Percentiles rank a stretch among this genome's conserved stretches.
These are phyloP conservation scores for Sporothrix luriei DNA, from an alignment of 2,329 filamentous ascomycete genomes.

Conservation along the genomic window DNA sequence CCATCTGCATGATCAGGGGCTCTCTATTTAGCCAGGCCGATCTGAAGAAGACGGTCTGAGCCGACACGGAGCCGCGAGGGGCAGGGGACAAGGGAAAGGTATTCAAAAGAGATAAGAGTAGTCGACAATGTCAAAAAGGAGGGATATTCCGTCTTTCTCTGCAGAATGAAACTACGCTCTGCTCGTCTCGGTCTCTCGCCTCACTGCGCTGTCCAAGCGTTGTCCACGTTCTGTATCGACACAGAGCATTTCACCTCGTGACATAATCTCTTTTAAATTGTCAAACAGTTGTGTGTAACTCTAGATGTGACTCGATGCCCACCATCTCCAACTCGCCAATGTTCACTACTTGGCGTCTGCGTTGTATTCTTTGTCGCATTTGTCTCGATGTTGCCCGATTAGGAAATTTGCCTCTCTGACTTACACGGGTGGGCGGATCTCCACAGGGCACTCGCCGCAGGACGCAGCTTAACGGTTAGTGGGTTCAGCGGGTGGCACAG, in stretches of 20 bases:
- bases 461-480: not conserved
- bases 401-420: constrained; percentile 17
- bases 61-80: not conserved
- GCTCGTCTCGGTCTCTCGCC: not conserved
- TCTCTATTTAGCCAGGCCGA: constrained; percentile 24
- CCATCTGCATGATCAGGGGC: constrained; percentile 20
- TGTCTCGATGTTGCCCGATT: constrained; percentile 11
- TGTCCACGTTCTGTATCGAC: not conserved
- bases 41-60: constrained; percentile 24
- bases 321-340: not conserved
- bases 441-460: not conserved
- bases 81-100: not conserved
- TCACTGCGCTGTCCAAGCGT: not conserved
- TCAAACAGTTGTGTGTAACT: not conserved
- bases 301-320: not conserved
- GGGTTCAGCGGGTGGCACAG: not conserved
- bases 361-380: not conserved
- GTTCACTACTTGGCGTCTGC: not conserved
- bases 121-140: not conserved
- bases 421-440: too few species aligned
- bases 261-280: not conserved
- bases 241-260: not conserved
- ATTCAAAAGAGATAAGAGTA: not conserved
- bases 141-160: not conserved
- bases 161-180: constrained; percentile 14